Base-by-base conservation (phyloP, 2,329 filamentous ascomycete genomes). In the Colletotrichum sansevieriae region DNA sequence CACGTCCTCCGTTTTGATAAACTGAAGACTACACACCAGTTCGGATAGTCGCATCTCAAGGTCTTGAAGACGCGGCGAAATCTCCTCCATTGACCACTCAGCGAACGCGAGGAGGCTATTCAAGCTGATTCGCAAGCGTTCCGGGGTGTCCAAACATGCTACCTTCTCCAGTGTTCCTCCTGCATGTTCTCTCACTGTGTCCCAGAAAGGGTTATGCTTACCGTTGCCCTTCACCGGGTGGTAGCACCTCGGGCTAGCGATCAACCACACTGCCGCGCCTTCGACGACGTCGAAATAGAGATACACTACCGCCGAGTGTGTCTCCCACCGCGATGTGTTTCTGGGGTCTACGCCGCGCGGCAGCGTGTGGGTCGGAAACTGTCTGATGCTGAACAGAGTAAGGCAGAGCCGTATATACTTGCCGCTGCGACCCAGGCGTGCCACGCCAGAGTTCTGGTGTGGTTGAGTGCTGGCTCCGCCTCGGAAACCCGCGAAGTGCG, bases 191-290 rank as follows among this genome's bases (percentile, higher is more conserved):
- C 54, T 68, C 37, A 68, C 11, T 11, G 44, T 39, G 20, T 68
- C 33, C 65, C 65, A 68, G 3, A 68, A 12, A 8, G 52, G 20
- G 9, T 68, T 68, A 20, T 59, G 65, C 39, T 29, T 68, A 6
- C 61, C 65, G 2, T 41, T 29, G 3, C 65, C 61, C 11, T 52
- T 52, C 54, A 54, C 65, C 9, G 20, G 60, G 29, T 68, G 60
- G 35, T 55, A 65, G 3, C 18, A 52, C 29, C 61, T 46, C 20
- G 65, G 65, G 33, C 33, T 54, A 9, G 13, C 29, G 13, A 65
- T 52, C 25, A 68, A 13, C 65, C 65, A 68, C 13, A 68, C 39
- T 12, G 61, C 65, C 33, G 65, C 58, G 43, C 61, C 65, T 25
- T 65, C 65, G 10, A 58, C 29, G 15, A 65, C 20, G 46, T 68